Evolutionary conservation across 2,329 filamentous ascomycete species (phyloP), one percentile per base, ranked within the genome.

Genomic region (Monosporascus sp.): DNA sequence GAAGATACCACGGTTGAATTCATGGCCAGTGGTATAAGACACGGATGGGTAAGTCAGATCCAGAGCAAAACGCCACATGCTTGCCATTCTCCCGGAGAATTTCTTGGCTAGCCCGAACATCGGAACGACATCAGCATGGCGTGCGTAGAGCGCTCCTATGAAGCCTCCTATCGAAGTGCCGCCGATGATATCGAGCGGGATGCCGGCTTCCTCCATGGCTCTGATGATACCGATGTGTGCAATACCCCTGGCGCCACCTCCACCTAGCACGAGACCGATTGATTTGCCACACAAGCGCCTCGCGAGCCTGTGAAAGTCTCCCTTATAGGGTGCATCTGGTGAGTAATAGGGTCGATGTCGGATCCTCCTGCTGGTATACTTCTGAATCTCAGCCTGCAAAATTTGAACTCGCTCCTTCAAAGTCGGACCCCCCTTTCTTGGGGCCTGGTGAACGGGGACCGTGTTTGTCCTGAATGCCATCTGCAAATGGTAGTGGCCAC

Each of bases 1-100:
- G 82, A 97, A 99, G 59, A 99, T 97, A 41, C 94, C 94, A 7
- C 94, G 89, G 64, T 99, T 99, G 80, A 99, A 99, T 65, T 99
- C 94, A 67, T 99, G 94, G 1, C 94, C 94, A 0, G 94, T 99
- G 1, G 95, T 99, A 72, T 99, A 99, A 1, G 93, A 96, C 7
- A 90, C 91, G 6, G 93, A 94, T 0, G 94, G 94, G 69, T 99
- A 99, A 0, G 94, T 99, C 63, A 99, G 72, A 67, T 99, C 94
- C 3, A 99, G 78, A 1, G 92, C 92, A 69, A 99, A 97, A n/a
- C 94, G 85, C 94, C 94, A 99, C 74, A 97, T 90, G 71, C 93
- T 97, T 45, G 90, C 91, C 95, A 99, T 99, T n/a, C 95, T 88
- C 5, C 94, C 92, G 0, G 94, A 84, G 69, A 99, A 99, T 69